Conservation (phyloP, 139 green algal genomes). For the Yamagishiella unicocca region DNA sequence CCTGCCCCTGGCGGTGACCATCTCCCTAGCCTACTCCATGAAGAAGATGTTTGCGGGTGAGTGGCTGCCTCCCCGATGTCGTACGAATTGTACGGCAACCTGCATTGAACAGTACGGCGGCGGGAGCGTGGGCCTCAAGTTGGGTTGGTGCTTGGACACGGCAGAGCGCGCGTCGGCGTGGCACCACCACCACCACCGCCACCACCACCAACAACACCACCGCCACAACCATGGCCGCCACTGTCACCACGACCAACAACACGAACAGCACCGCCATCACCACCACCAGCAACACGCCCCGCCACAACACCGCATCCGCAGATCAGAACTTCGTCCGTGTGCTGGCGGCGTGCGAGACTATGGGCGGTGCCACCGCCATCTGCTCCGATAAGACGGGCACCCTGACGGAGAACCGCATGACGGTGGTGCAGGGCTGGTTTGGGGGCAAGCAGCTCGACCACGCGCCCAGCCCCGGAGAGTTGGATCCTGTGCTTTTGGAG, state of each 20-base stretch:
- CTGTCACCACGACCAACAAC: too few relatives aligned
- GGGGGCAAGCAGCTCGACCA: slow-evolving; percentile 61
- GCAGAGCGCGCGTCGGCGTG: too few relatives aligned
- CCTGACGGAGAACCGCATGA: slow-evolving; percentile 99
- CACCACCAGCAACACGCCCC: too few relatives aligned
- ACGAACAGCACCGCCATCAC: too few relatives aligned
- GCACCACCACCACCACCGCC: too few relatives aligned
- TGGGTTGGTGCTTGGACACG: too few relatives aligned
- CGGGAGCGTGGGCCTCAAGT: too few relatives aligned
- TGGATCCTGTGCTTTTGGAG: slow-evolving; percentile 60
- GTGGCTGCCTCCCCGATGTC: too few relatives aligned
- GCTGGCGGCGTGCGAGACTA: slow-evolving; percentile 92
- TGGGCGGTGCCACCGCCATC: slow-evolving; percentile 98
- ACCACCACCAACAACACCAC: too few relatives aligned
- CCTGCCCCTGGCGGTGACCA: slow-evolving; percentile 88
- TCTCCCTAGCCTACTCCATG: slow-evolving; percentile 94
- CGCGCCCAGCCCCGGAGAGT: slow-evolving; percentile 53
- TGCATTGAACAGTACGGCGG: too few relatives aligned
- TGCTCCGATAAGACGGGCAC: slow-evolving; percentile 99
- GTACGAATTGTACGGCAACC: too few relatives aligned
- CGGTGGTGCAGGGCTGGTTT: slow-evolving; percentile 93
- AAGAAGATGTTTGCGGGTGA: slow-evolving; percentile 97
- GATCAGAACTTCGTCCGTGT: slow-evolving; percentile 89
- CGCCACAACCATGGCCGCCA: too few relatives aligned
- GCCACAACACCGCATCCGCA: not conserved